Evolutionary conservation across 441 rosid genomes (phyloP).

Genomic region (Adansonia rubrostipa): DNA sequence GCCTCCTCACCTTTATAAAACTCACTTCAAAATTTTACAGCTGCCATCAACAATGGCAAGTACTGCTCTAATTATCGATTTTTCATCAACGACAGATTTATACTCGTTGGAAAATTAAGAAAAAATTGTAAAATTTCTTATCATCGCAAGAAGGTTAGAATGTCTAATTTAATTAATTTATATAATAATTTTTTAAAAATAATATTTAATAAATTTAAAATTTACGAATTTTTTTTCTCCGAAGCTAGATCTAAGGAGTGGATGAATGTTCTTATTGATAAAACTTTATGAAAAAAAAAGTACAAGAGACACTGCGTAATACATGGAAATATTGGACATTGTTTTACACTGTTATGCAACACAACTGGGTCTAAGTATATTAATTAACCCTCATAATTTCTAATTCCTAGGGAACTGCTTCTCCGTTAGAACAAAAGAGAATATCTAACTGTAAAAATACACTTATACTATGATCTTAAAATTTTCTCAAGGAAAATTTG

Average conservation of each 20-base stretch:
- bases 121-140: background rate
- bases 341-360: background rate
- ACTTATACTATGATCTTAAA: background rate
- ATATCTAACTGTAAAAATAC: background rate
- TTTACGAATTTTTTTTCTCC: too few relatives aligned
- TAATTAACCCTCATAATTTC: too few relatives aligned
- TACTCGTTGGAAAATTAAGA: background rate
- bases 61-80: background rate
- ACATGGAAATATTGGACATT: background rate
- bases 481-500: slow-evolving; percentile 5
- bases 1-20: background rate
- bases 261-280: background rate
- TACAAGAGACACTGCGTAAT: background rate
- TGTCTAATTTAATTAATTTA: too few relatives aligned
- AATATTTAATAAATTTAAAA: too few relatives aligned
- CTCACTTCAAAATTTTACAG: background rate
- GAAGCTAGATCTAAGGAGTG: background rate
- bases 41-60: background rate
- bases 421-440: background rate
- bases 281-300: background rate
- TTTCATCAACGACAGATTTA: background rate
- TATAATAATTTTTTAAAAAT: too few relatives aligned
- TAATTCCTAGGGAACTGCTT: background rate
- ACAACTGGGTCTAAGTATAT: too few relatives aligned
- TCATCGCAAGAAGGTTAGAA: too few relatives aligned